These are phyloP conservation scores for Scutellaria minor DNA, from an alignment of 257 asterid genomes.

Conservation along the genomic window DNA sequence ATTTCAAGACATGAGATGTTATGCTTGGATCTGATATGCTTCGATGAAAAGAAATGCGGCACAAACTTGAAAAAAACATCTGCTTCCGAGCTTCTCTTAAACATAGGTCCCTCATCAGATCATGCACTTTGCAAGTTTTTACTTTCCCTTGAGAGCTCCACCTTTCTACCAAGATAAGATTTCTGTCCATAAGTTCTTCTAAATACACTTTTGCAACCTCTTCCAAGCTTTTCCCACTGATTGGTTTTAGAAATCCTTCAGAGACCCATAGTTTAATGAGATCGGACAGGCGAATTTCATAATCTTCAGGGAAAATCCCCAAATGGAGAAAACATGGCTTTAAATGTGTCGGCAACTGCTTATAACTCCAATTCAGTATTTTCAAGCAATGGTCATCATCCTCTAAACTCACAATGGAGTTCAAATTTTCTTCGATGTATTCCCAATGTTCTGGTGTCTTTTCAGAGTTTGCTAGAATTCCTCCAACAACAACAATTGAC, in stretches of 20 bases:
- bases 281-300: background rate
- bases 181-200: conserved; percentile 17
- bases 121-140: conserved; percentile 21
- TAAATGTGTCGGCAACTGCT: conserved; percentile 6
- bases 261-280: conserved; percentile 29
- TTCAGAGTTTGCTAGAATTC: conserved; percentile 24
- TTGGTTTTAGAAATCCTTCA: conserved; percentile 28
- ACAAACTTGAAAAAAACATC: background rate
- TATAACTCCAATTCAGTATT: conserved; percentile 23
- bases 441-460: background rate
- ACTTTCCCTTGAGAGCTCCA: background rate
- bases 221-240: conserved; percentile 2
- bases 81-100: conserved; percentile 17
- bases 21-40: too few species aligned
- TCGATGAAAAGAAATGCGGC: too few species aligned
- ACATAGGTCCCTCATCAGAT: conserved; percentile 35
- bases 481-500: conserved; percentile 32
- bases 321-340: conserved; percentile 34
- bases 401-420: conserved; percentile 14
- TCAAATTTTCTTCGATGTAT: background rate
- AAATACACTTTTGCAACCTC: background rate
- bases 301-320: conserved; percentile 27
- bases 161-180: background rate
- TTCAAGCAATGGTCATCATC: conserved; percentile 23
- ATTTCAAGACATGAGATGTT: too few species aligned